phyloP scores from a whole-genome alignment of 371 early-diverging fungal genomes.

The Saksenaea oblongispora region DNA sequence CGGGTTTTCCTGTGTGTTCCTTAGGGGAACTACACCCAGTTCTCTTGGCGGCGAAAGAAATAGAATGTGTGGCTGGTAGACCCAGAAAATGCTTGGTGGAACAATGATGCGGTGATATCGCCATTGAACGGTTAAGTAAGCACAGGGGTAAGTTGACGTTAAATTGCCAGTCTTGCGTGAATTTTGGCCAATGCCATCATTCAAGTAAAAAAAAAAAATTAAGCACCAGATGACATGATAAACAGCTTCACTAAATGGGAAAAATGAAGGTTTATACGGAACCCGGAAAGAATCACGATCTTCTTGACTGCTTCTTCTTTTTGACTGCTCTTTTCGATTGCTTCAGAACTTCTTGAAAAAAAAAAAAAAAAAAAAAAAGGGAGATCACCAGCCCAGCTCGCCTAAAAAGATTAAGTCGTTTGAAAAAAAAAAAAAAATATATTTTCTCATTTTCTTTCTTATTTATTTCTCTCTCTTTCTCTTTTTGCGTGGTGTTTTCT shows the following conservation, averaged over 20 bases:
- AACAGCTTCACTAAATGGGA: neutral
- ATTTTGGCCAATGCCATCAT: slow-evolving; percentile 3
- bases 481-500: neutral
- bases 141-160: neutral
- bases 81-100: neutral
- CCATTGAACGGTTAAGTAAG: neutral
- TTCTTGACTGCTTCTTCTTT: neutral
- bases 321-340: neutral
- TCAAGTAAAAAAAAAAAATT: neutral
- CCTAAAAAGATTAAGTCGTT: neutral
- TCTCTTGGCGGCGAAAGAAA: neutral
- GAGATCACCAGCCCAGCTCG: slow-evolving; percentile 3
- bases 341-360: neutral
- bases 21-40: neutral
- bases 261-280: slow-evolving; percentile 1
- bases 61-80: neutral
- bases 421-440: neutral
- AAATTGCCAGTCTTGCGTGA: slow-evolving; percentile 6
- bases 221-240: neutral
- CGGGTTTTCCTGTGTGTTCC: neutral
- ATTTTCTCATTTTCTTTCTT: neutral
- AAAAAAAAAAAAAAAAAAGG: neutral
- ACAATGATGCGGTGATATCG: slow-evolving; percentile 3
- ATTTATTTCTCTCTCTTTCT: neutral
- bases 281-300: slow-evolving; percentile 4